A percentile compares a stretch with the other conserved stretches of the same genome.
phyloP scores from a whole-genome alignment of 306 rosid species.

The Canavalia ensiformis region DNA sequence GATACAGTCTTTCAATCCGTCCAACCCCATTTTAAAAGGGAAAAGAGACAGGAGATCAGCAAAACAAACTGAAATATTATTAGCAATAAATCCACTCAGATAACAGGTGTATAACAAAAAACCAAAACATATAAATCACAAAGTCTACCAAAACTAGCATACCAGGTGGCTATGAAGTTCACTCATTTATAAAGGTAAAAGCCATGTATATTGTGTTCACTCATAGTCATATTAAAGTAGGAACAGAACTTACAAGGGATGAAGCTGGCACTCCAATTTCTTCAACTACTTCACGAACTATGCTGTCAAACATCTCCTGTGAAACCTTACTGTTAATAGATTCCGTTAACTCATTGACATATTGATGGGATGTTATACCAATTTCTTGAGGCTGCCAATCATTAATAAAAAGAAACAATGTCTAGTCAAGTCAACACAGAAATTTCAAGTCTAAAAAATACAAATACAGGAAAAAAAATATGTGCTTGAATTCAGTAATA shows the following conservation, averaged over 20 bases:
- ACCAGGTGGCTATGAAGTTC: constrained; percentile 9
- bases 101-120: constrained; percentile 31
- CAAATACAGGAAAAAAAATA: constrained; percentile 29
- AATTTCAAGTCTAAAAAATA: constrained; percentile 30
- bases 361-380: constrained; percentile 66
- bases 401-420: constrained; percentile 40
- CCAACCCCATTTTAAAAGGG: constrained; percentile 22
- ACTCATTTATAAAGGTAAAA: constrained; percentile 12
- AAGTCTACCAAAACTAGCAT: constrained; percentile 18
- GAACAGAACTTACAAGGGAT: constrained; percentile 75
- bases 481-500: constrained; percentile 3
- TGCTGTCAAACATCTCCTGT: constrained; percentile 89
- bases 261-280: constrained; percentile 90
- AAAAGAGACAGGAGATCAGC: not conserved
- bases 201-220: not conserved
- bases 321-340: constrained; percentile 65
- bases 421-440: constrained; percentile 31
- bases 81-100: constrained; percentile 10
- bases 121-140: not conserved
- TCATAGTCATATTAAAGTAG: constrained; percentile 25
- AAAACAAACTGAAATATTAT: constrained; percentile 5
- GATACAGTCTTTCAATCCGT: constrained; percentile 32
- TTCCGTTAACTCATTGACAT: constrained; percentile 57
- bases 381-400: constrained; percentile 85
- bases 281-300: constrained; percentile 92